phyloP scores from a whole-genome alignment of 2,329 filamentous ascomycete genomes.

The Camptophora hylomeconis region DNA sequence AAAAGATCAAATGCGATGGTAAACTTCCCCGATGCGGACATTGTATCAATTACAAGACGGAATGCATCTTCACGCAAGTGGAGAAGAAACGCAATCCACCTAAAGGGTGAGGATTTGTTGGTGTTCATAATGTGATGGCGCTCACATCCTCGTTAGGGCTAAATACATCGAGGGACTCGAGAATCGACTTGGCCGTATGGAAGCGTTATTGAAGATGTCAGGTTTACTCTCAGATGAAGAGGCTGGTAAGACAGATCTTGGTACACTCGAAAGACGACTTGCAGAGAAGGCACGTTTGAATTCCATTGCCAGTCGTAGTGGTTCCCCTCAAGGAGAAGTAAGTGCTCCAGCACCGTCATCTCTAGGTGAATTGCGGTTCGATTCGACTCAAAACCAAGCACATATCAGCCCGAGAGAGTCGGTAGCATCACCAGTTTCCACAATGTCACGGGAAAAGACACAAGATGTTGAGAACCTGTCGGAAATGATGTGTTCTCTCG shows the following conservation, averaged over 20 bases:
- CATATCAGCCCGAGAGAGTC: conserved; percentile 21
- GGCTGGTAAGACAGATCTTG: conserved; percentile 71
- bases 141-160: conserved; percentile 42
- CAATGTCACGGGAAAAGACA: conserved; percentile 21
- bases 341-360: no score
- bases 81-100: conserved; percentile 97
- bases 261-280: conserved; percentile 67
- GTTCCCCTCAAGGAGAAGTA: neutral
- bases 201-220: conserved; percentile 74
- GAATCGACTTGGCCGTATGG: conserved; percentile 90
- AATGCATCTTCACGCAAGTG: conserved; percentile 92
- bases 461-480: conserved; percentile 70
- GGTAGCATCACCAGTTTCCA: conserved; percentile 13
- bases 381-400: no score
- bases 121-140: neutral
- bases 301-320: conserved; percentile 20
- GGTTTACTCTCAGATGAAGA: conserved; percentile 79
- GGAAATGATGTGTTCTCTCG: conserved; percentile 97
- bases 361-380: neutral
- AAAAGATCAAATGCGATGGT: conserved; percentile 91
- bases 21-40: conserved; percentile 91
- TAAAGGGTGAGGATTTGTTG: conserved; percentile 60
- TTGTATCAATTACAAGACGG: conserved; percentile 95
- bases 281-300: conserved; percentile 44
- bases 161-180: conserved; percentile 97